Base-by-base conservation (phyloP, 352 stramenopile genomes). In the Globisporangium abappressorium region DNA sequence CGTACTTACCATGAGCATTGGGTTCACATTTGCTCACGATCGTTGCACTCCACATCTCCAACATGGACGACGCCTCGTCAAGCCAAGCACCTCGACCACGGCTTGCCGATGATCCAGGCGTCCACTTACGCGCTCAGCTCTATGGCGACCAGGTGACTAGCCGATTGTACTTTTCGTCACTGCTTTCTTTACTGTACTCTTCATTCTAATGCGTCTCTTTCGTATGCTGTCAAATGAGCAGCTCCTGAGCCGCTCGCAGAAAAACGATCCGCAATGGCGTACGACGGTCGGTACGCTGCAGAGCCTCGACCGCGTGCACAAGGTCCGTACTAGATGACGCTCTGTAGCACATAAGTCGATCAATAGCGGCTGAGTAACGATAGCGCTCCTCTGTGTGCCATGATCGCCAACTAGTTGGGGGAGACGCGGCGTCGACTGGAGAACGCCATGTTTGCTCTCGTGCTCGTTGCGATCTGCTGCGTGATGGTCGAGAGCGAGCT, bases 401-500 rank as follows among this genome's bases (percentile, higher is more conserved):
- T 51, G 2, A 49, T 26, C 49, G 3, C 20, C 18, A 11, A 33
- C 0, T 49, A 84, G 77, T 49, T 84, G 20, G 47, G 59, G 0
- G 18, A 62, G 1, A 62, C 65, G 28, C 75, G 64, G 28, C 57
- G 56, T 12, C 66, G 70, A 4, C 65, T 82, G 38, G 81, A 89
- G 64, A 89, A 73, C 63, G 70, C 57, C 66, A 89, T 87, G 81
- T 66, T 86, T 28, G 53, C 66, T 7, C 33, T 79, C 28, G 74
- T 77, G 9, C n/a, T 74, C 34, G 59, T 79, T 12, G 70, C 69
- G 55, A 77, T 87, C 22, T 12, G 73, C 34, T 76, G 70, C 56
- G 81, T 71, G n/a, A 73, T 74, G 65, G 62, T 82, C 33, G 81
- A 89, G 62, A 84, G 81, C 54, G 81, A 89, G 57, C 58, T 84